phyloP scores from a whole-genome alignment of 2,329 filamentous ascomycete species.

The Nannizziopsis barbatae region DNA sequence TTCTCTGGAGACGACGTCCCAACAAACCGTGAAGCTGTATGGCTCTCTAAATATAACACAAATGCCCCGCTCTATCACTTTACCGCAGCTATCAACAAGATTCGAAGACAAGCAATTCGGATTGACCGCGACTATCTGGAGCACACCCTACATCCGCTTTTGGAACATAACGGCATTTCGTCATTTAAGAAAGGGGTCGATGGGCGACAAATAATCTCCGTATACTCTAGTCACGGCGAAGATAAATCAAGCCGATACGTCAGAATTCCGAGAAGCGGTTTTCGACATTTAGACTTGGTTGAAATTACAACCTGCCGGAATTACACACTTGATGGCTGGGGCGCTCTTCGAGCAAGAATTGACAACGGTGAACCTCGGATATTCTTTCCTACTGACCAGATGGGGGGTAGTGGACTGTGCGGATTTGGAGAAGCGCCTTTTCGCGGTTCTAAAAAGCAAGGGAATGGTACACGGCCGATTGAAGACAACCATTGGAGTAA shows the following conservation, averaged over 20 bases:
- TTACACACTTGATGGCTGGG: slow-evolving; percentile 16
- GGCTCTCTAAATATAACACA: slow-evolving; percentile 43
- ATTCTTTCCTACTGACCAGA: slow-evolving; percentile 18
- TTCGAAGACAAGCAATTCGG: slow-evolving; percentile 38
- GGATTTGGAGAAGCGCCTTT: slow-evolving; percentile 6
- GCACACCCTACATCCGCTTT: slow-evolving; percentile 35
- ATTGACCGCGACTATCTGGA: slow-evolving; percentile 32
- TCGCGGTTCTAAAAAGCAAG: slow-evolving; percentile 1
- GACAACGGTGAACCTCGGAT: slow-evolving; percentile 19
- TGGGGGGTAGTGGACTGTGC: slow-evolving; percentile 20
- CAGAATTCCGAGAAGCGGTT: slow-evolving; percentile 39
- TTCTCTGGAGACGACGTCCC: slow-evolving; percentile 42
- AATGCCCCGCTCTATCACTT: slow-evolving; percentile 40
- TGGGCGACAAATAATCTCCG: slow-evolving; percentile 24
- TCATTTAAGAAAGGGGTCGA: slow-evolving; percentile 35
- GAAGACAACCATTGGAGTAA: background rate
- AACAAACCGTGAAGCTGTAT: slow-evolving; percentile 47
- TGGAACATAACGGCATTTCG: slow-evolving; percentile 34
- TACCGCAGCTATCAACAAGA: slow-evolving; percentile 40
- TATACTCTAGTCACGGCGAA: slow-evolving; percentile 36
- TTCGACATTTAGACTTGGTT: slow-evolving; percentile 23
- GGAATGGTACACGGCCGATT: background rate
- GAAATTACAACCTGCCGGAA: slow-evolving; percentile 30
- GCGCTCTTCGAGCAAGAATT: slow-evolving; percentile 17
- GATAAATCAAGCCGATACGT: slow-evolving; percentile 34